Base-by-base conservation (phyloP, 75 land plant species). In the Sequoia sempervirens region DNA sequence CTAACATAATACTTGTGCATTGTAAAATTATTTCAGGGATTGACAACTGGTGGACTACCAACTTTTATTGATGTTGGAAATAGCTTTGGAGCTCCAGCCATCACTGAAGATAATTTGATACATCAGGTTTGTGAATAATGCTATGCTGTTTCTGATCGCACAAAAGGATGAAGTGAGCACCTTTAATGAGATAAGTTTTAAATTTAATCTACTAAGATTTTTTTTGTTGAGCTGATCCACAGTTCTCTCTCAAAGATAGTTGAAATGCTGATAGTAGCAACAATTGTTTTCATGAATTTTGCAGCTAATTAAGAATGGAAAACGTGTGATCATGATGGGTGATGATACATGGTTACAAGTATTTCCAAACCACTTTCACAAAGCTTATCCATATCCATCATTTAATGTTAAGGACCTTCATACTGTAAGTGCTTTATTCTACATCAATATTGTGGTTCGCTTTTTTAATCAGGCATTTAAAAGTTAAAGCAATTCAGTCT, bases 71-170 rank as follows among this genome's bases (percentile, higher is more conserved):
- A 98, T 90, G 91, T 98, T 32, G 99, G 98, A 13, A 91, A 94
- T 84, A 96, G 99, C 84, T 98, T 98, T 91, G 99, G 99, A 82
- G 99, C 99, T 82, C 98, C 99, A 38, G 96, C 99, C 34, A 98
- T 98, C 82, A 87, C 92, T 75, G 99, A 98, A 90, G 99, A 98
- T 87, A 98, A 98, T 85, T 85, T 96, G 61, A 90, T 98, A 64
- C 53, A 90, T 61, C 98, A 98, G 96, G 99, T 93, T 79, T 82
- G 41, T 66, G 34, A 43, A 50, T 66, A 70, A 30, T 78, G 32
- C 45, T 38, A 3, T 40, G 40, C 45, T 38, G 45, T 40, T 75
- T 75, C 36, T 36, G 17, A 75, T 75, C 26, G 28, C 14, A 11
- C 11, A 11, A 32, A 70, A 32, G 73, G 15, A 70, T 23, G 36